Base-by-base conservation (phyloP, 495 filamentous ascomycete genomes). In the Chlorociboria aeruginascens region DNA sequence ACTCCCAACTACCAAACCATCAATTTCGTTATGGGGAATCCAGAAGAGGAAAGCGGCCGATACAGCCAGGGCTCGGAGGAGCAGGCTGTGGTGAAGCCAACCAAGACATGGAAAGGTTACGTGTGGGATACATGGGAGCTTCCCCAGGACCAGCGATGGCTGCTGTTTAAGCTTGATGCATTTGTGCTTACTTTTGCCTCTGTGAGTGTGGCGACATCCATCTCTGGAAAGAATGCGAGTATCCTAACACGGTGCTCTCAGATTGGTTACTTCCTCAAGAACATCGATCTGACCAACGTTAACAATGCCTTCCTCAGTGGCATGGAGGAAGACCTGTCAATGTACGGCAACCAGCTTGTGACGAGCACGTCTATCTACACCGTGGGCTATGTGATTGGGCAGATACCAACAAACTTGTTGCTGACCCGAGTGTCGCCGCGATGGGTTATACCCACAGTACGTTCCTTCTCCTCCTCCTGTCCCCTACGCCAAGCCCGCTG, bases 91-190 rank as follows among this genome's bases (percentile, higher is more conserved):
- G 38, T 16, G 38, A 40, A 10, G 12, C 38, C 38, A 1, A 10
- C 6, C 9, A 40, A 40, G 25, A 40, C 20, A 14, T 32, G 36
- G 36, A 35, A 39, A 7, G 12, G 17, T 3, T 49, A 70, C 43
- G 45, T 82, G 38, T 81, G 78, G 78, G 76, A 82, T 53, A 79
- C 72, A 0, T 68, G 79, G 29, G 77, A 82, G 49, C 79, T 79
- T 53, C 70, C 73, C 1, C 76, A 75, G 0, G 71, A 80, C 44
- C 76, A 82, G 54, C 69, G 76, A 12, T 62, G 67, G 12, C 69
- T 81, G 43, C 49, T 82, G 7, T 74, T 77, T 53, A 82, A 82
- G 56, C 54, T 79, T 16, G 77, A 81, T 46, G 59, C 69, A 7
- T 69, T 70, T 0, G 61, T 81, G 38, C 48, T 81, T 28, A 71